Conservation (phyloP, 306 rosid species). For the Neltuma alba region DNA sequence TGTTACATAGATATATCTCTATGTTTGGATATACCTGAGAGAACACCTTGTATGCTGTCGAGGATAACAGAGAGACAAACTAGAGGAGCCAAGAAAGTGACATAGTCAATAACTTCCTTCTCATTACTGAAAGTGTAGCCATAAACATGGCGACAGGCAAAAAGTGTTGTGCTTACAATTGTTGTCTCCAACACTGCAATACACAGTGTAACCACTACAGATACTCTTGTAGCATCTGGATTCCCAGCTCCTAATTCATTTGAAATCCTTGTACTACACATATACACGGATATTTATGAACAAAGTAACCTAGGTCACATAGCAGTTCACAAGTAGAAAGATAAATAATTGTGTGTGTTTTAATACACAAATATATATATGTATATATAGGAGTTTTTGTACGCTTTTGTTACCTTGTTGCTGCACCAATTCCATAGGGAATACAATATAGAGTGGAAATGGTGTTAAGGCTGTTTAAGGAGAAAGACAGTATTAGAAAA, state of each 20-base stretch:
- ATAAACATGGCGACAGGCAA: conserved; percentile 39
- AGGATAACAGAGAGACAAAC: conserved; percentile 38
- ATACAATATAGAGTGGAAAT: conserved; percentile 42
- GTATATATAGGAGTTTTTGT: background rate
- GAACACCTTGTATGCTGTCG: conserved; percentile 48
- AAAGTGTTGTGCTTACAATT: conserved; percentile 35
- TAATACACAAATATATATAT: too few species aligned
- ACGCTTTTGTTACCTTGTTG: conserved; percentile 48
- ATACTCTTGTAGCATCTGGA: conserved; percentile 48
- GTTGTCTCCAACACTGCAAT: conserved; percentile 39
- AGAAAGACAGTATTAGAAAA: background rate
- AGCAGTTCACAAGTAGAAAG: background rate
- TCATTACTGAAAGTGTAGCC: conserved; percentile 56
- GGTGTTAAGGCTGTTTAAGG: conserved; percentile 47
- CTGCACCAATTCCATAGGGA: conserved; percentile 59
- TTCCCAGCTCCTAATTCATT: conserved; percentile 54
- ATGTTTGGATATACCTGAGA: too few species aligned
- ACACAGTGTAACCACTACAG: conserved; percentile 35
- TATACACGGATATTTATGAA: background rate
- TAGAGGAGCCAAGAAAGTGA: conserved; percentile 53
- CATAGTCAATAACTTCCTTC: conserved; percentile 55
- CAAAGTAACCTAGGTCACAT: background rate
- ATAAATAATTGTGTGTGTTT: too few species aligned
- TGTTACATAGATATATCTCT: too few species aligned
- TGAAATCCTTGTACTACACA: conserved; percentile 39